Evolutionary conservation across 1,284 basidiomycete species (phyloP).

Genomic region (Wallemia hederae): DNA sequence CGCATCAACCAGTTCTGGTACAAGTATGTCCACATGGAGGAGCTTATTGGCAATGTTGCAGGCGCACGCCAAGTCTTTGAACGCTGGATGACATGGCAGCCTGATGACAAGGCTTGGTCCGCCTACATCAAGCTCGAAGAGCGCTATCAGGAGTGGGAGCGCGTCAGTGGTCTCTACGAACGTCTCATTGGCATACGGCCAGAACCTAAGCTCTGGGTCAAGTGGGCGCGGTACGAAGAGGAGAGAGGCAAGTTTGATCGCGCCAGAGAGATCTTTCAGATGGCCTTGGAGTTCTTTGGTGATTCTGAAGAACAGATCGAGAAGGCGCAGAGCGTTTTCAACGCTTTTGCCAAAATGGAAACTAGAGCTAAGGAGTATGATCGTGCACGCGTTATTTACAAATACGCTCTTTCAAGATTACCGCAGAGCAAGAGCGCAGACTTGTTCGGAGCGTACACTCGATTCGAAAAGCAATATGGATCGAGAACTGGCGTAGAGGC

Average conservation of each 20-base stretch:
- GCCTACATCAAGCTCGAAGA: slow-evolving; percentile 93
- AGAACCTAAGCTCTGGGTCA: slow-evolving; percentile 83
- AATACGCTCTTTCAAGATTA: slow-evolving; percentile 79
- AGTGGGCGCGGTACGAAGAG: slow-evolving; percentile 90
- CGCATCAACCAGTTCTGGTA: slow-evolving; percentile 90
- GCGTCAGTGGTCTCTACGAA: slow-evolving; percentile 78
- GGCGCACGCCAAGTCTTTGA: slow-evolving; percentile 94
- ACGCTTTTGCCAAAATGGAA: slow-evolving; percentile 94
- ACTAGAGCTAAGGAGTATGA: slow-evolving; percentile 84
- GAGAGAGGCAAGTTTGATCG: slow-evolving; percentile 57
- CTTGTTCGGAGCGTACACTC: slow-evolving; percentile 69
- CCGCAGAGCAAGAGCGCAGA: slow-evolving; percentile 64
- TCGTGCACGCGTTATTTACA: slow-evolving; percentile 85
- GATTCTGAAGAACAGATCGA: slow-evolving; percentile 92
- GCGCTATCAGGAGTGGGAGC: slow-evolving; percentile 67
- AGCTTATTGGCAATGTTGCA: slow-evolving; percentile 77
- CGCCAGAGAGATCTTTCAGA: slow-evolving; percentile 83
- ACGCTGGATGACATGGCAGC: slow-evolving; percentile 98
- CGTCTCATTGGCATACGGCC: slow-evolving; percentile 78
- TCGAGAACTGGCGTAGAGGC: slow-evolving; percentile 60
- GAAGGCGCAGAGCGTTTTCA: slow-evolving; percentile 86
- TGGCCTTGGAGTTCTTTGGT: slow-evolving; percentile 83
- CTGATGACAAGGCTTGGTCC: slow-evolving; percentile 97
- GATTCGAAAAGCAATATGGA: slow-evolving; percentile 95
- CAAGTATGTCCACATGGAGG: slow-evolving; percentile 95